Conservation (phyloP, 768 basidiomycete genomes). For the Tricholoma sp. region DNA sequence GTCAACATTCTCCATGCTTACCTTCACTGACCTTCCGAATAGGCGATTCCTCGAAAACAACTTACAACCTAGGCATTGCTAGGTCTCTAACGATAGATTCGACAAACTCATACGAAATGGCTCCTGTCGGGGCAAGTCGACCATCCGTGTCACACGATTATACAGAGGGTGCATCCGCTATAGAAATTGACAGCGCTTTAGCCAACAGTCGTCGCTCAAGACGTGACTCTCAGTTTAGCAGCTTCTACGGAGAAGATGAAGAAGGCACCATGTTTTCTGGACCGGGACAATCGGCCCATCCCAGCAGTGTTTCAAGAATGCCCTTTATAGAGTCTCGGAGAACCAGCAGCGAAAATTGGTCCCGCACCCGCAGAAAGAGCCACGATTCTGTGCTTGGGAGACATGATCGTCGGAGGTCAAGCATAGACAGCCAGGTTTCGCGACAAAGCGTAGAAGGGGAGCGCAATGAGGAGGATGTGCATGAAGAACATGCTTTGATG, state of each 20-base stretch:
- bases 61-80: background rate
- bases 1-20: background rate
- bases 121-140: conserved; percentile 27
- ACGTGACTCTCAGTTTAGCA: conserved; percentile 63
- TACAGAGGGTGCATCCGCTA: conserved; percentile 78
- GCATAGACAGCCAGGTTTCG: conserved; percentile 41
- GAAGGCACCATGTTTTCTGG: conserved; percentile 75
- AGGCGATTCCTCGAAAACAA: background rate
- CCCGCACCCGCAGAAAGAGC: conserved; percentile 46
- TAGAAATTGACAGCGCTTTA: conserved; percentile 66
- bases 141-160: conserved; percentile 48
- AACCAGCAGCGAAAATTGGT: conserved; percentile 53
- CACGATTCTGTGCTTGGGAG: conserved; percentile 37
- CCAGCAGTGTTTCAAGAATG: conserved; percentile 81
- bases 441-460: conserved; percentile 30
- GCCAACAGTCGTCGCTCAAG: conserved; percentile 46
- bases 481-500: conserved; percentile 25
- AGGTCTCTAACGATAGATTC: conserved; percentile 10
- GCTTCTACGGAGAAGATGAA: conserved; percentile 51
- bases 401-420: conserved; percentile 37
- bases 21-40: background rate
- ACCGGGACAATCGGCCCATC: conserved; percentile 63
- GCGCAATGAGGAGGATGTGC: conserved; percentile 26
- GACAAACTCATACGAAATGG: conserved; percentile 35
- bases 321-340: conserved; percentile 50